Evolutionary conservation across 345 rosid genomes (phyloP), one percentile per base, ranked within the genome.

Genomic region (Citrus reticulata): DNA sequence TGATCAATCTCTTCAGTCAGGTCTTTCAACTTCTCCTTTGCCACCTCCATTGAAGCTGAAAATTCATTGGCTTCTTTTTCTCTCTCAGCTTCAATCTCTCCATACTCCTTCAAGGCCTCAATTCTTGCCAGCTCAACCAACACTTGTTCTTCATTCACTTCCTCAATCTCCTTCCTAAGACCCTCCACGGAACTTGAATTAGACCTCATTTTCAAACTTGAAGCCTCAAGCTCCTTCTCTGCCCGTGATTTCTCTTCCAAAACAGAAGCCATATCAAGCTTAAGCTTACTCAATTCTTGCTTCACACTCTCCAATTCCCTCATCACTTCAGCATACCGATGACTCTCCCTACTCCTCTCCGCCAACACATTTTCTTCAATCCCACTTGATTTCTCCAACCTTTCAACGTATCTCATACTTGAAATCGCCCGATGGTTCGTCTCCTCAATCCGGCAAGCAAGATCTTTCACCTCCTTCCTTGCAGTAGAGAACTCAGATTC

Each of bases 131-230:
- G 68, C 85, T 96, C 98, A 77, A 86, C 92, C 16, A 91, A 78
- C 82, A 96, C 90, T 78, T 86, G 92, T 72, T 96, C 98, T 79
- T 94, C 99, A 16, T 90, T 90, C 9, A 83, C 91, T 75, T 79
- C 91, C 68, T 90, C 97, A 2, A 90, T 91, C 81, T 94, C 88
- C 83, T 83, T 84, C 90, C 83, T 89, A 20, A 94, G 88, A 7
- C 71, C 86, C 61, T 89, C 91, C 0, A 69, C 78, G 54, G 85
- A 77, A 70, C 66, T 81, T 77, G 75, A 54, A 70, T 85, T 75
- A n/a, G 87, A 80, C 80, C 66, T 70, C 32, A 66, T 32, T 76
- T 79, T 85, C 35, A 49, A 69, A 66, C 61, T 78, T 1, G 85
- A 87, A 10, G 81, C 81, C 77, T 83, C 81, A 3, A 80, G 62